Base-by-base conservation (phyloP, 1,284 basidiomycete species). In the Ceratobasidium sp. region DNA sequence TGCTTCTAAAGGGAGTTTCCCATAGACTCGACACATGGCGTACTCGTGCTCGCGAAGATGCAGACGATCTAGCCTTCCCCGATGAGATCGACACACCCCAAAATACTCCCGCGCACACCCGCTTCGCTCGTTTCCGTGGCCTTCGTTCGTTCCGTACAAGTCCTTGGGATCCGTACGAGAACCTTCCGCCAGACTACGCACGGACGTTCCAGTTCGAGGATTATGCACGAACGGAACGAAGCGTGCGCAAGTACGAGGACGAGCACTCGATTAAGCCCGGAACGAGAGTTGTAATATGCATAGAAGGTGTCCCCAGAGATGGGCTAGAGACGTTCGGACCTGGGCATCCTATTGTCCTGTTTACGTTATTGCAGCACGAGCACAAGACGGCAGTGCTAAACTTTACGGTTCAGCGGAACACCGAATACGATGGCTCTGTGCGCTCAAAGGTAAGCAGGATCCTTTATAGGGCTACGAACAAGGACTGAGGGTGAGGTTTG, bases 11-110 rank as follows among this genome's bases (percentile, higher is more conserved):
- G 23, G 17, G 20, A n/a, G 20, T n/a, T 20, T 35, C 28, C 74
- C 65, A 49, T 15, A 69, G 47, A 47, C 54, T 64, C 65, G 28
- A 31, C 45, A 69, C 58, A 51, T 67, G 89, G 88, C 77, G 91
- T 91, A 82, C 77, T 33, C 80, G 80, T 11, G 85, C 85, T 78
- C 82, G 82, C n/a, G 84, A 84, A 37, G 92, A 95, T 80, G 88
- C 90, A 66, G 91, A 94, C 65, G 94, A 98, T 80, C 85, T 91
- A 31, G 87, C 90, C 26, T 99, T 99, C 85, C 98, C 97, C 0
- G 97, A 99, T 82, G 97, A 99, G 83, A 89, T 98, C n/a, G 97
- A 99, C 81, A 99, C 98, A 0, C 98, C 97, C 0, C 89, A 92
- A 78, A 92, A 98, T 78, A 86, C 94, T n/a, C 85, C 94, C 0